phyloP scores from a whole-genome alignment of 305 asterid species.

The Coffea humblotiana region DNA sequence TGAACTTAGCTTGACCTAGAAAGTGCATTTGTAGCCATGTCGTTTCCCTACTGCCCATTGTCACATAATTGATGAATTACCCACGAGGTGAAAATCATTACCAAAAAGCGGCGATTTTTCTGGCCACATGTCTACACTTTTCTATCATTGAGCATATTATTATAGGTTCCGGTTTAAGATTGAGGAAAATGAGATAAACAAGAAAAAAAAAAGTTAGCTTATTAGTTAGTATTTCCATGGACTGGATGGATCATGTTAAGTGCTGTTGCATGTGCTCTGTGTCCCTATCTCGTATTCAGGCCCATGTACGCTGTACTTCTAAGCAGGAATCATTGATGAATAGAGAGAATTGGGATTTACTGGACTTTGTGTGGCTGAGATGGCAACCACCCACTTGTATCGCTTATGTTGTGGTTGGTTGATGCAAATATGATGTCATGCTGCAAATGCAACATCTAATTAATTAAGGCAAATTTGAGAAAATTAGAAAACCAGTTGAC shows the following conservation, averaged over 20 bases:
- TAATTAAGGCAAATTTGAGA: neutral
- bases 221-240: neutral
- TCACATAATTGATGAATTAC: slow-evolving; percentile 10
- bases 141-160: neutral
- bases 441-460: neutral
- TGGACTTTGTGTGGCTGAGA: slow-evolving; percentile 4
- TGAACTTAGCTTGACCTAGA: neutral
- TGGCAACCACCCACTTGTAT: neutral
- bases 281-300: neutral
- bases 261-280: neutral
- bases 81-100: neutral
- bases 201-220: neutral
- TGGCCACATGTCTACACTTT: slow-evolving; percentile 8
- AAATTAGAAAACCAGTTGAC: too few species aligned
- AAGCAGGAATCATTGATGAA: slow-evolving; percentile 5
- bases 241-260: too few species aligned
- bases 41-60: neutral
- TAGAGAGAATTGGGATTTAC: neutral
- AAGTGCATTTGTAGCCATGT: neutral
- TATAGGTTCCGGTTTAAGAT: neutral
- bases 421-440: slow-evolving; percentile 23
- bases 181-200: neutral
- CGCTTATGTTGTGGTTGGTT: slow-evolving; percentile 8
- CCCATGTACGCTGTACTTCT: slow-evolving; percentile 17
- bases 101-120: neutral